A percentile compares a stretch with the other conserved stretches of the same genome.
These are phyloP conservation scores for Deinandra increscens DNA, from an alignment of 129 eudicot genomes.

Conservation along the genomic window DNA sequence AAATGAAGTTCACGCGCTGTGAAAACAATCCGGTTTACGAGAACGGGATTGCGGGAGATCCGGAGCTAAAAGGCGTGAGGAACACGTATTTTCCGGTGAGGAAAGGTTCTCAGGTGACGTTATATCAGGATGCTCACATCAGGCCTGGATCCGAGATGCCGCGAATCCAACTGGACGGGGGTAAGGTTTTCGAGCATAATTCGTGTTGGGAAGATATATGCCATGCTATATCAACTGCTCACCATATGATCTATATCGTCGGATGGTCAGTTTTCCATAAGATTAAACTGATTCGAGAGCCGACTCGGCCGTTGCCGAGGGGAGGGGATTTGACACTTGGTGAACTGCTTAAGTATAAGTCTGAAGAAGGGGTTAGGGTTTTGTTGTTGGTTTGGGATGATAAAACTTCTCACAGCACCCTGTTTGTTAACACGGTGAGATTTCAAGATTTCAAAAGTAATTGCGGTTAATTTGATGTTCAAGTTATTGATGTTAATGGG, in stretches of 20 bases:
- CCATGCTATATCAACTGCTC: slow-evolving; percentile 78
- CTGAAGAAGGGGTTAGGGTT: slow-evolving; percentile 92
- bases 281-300: slow-evolving; percentile 72
- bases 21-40: slow-evolving; percentile 43
- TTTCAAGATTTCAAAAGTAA: slow-evolving; percentile 10
- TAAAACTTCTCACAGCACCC: slow-evolving; percentile 68
- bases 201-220: slow-evolving; percentile 91
- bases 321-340: slow-evolving; percentile 82
- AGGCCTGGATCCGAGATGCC: slow-evolving; percentile 46
- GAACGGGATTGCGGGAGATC: slow-evolving; percentile 62
- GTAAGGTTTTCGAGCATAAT: slow-evolving; percentile 43
- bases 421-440: slow-evolving; percentile 62
- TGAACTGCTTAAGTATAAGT: slow-evolving; percentile 76
- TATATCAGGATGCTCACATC: slow-evolving; percentile 88
- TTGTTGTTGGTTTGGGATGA: slow-evolving; percentile 92
- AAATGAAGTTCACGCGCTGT: slow-evolving; percentile 54
- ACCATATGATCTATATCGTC: slow-evolving; percentile 70
- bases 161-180: slow-evolving; percentile 55
- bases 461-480: not conserved
- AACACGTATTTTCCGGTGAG: slow-evolving; percentile 73
- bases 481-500: not conserved
- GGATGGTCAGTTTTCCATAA: slow-evolving; percentile 88
- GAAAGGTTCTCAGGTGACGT: slow-evolving; percentile 62
- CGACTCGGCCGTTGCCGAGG: slow-evolving; percentile 55
- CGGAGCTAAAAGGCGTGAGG: slow-evolving; percentile 42